Conservation (phyloP, 2,329 filamentous ascomycete species). For the Aphanocladium album region DNA sequence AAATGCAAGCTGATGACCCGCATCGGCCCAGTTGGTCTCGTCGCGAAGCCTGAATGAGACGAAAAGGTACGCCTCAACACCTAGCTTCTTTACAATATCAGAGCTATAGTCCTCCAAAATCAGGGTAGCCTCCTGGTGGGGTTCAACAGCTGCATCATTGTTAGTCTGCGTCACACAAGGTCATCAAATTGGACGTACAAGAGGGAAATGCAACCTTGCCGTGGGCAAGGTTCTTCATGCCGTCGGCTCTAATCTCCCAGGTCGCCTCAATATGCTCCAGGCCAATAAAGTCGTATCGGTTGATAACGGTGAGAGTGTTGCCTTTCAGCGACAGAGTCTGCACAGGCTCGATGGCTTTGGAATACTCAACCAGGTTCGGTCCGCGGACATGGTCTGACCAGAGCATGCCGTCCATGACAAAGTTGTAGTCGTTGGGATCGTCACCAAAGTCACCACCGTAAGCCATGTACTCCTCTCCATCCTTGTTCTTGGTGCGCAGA, state of each 20-base stretch:
- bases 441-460: slow-evolving; percentile 61
- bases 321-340: slow-evolving; percentile 42
- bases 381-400: slow-evolving; percentile 44
- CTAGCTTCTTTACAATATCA: slow-evolving; percentile 18
- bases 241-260: slow-evolving; percentile 38
- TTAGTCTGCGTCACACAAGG: background rate
- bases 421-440: slow-evolving; percentile 54
- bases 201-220: slow-evolving; percentile 36
- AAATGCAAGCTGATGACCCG: slow-evolving; percentile 48
- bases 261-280: slow-evolving; percentile 45
- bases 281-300: slow-evolving; percentile 49
- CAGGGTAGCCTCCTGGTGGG: slow-evolving; percentile 26
- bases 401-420: slow-evolving; percentile 51
- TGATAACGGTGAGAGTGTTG: slow-evolving; percentile 41
- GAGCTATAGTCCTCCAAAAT: slow-evolving; percentile 28
- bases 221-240: slow-evolving; percentile 27
- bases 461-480: slow-evolving; percentile 45
- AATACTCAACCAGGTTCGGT: slow-evolving; percentile 49
- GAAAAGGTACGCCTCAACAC: slow-evolving; percentile 41
- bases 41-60: slow-evolving; percentile 41
- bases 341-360: slow-evolving; percentile 56
- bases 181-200: slow-evolving; percentile 24
- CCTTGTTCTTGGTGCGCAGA: slow-evolving; percentile 37
- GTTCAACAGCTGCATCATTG: slow-evolving; percentile 37
- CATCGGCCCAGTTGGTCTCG: slow-evolving; percentile 45